Percentiles rank a stretch among this genome's conserved stretches.
Conservation (phyloP, 305 asterid genomes). For the Fraxinus platypoda region DNA sequence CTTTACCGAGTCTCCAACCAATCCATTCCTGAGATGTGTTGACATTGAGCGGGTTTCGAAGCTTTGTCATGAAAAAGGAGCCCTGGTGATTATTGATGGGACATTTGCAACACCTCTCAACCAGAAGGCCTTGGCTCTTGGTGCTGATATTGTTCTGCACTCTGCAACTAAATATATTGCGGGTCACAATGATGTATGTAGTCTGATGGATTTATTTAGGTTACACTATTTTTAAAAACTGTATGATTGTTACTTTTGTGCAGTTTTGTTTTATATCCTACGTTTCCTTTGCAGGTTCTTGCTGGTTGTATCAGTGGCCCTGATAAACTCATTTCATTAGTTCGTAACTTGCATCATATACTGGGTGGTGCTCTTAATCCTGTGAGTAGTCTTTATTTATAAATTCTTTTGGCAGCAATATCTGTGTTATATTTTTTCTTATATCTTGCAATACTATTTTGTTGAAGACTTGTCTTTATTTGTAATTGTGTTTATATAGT, state of each 20-base stretch:
- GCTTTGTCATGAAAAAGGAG: constrained; percentile 92
- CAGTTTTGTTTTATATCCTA: constrained; percentile 4
- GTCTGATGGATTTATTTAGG: not conserved
- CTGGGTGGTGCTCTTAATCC: constrained; percentile 94
- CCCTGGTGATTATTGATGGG: constrained; percentile 84
- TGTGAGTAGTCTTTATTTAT: constrained; percentile 48
- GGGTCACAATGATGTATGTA: constrained; percentile 94
- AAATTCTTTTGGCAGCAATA: constrained; percentile 6
- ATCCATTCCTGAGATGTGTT: constrained; percentile 95
- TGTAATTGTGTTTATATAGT: constrained; percentile 14
- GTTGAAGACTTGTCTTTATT: not conserved
- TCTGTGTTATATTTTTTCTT: not conserved
- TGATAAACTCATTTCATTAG: constrained; percentile 57
- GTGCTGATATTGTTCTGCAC: constrained; percentile 91
- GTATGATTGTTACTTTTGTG: not conserved
- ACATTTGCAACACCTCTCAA: constrained; percentile 96
- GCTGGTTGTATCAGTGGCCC: constrained; percentile 95
- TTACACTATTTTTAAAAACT: not conserved
- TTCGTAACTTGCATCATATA: constrained; percentile 87
- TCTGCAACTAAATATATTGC: constrained; percentile 92
- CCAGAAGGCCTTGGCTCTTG: constrained; percentile 93
- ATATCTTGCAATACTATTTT: not conserved
- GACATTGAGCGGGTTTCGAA: constrained; percentile 88
- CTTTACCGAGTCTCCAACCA: constrained; percentile 96
- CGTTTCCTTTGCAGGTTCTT: constrained; percentile 56